Evolutionary conservation across 192 early-diverging fungal genomes (phyloP).

Genomic region (Backusella macrospora): DNA sequence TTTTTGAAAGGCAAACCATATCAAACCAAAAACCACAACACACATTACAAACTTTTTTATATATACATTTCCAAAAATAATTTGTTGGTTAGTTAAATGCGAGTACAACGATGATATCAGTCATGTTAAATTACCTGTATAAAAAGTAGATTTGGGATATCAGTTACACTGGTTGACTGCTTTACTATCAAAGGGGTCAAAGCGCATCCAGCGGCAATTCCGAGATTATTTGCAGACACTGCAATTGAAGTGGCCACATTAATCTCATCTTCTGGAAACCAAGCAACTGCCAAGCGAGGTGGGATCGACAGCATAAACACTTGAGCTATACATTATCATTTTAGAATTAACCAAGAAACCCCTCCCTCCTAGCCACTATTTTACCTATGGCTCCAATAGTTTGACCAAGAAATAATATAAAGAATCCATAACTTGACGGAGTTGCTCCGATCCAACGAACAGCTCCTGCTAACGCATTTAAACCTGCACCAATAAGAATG

Average conservation of each 20-base stretch:
- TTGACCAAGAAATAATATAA: slow-evolving; percentile 40
- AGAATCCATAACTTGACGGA: slow-evolving; percentile 36
- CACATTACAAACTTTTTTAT: slow-evolving; percentile 21
- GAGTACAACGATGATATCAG: too few species aligned
- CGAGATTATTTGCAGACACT: slow-evolving; percentile 46
- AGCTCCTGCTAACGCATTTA: slow-evolving; percentile 37
- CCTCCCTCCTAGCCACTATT: not conserved
- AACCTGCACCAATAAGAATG: slow-evolving; percentile 41
- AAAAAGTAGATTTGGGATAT: slow-evolving; percentile 41
- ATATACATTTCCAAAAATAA: not conserved
- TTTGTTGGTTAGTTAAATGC: not conserved
- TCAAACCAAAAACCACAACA: slow-evolving; percentile 17
- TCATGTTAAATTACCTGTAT: slow-evolving; percentile 28
- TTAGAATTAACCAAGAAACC: not conserved
- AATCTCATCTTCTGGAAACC: slow-evolving; percentile 45
- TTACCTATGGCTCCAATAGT: slow-evolving; percentile 41
- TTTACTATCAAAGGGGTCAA: slow-evolving; percentile 44
- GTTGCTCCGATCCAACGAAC: slow-evolving; percentile 43
- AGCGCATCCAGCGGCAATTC: slow-evolving; percentile 46
- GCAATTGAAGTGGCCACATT: slow-evolving; percentile 48
- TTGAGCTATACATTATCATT: slow-evolving; percentile 26
- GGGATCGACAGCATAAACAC: slow-evolving; percentile 43
- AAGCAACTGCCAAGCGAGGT: slow-evolving; percentile 42
- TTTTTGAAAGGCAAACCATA: slow-evolving; percentile 28
- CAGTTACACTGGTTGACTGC: slow-evolving; percentile 28